A percentile compares a stretch with the other conserved stretches of the same genome.
phyloP scores from a whole-genome alignment of 768 basidiomycete genomes.

The Coprinopsis marcescibilis region DNA sequence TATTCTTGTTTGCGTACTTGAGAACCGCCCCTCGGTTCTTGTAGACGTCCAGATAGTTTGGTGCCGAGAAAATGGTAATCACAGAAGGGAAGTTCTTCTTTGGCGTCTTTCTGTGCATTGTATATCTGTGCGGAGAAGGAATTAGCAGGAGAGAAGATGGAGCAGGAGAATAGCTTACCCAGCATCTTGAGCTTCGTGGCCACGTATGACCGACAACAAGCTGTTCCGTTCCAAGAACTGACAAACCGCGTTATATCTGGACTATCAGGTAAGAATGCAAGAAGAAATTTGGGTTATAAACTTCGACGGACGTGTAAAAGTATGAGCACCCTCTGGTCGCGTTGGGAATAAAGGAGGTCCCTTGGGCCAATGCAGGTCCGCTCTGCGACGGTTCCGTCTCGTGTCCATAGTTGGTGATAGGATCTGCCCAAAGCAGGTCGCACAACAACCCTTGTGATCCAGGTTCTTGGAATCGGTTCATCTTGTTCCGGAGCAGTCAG shows the following conservation, averaged over 20 bases:
- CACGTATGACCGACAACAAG: conserved; percentile 89
- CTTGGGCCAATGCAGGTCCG: conserved; percentile 48
- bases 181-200: conserved; percentile 95
- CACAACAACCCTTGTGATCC: conserved; percentile 88
- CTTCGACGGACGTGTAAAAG: conserved; percentile 80
- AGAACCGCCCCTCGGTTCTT: conserved; percentile 95
- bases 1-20: conserved; percentile 95
- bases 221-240: conserved; percentile 90
- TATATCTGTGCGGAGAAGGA: conserved; percentile 45
- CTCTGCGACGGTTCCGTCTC: conserved; percentile 54
- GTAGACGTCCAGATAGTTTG: conserved; percentile 95
- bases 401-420: conserved; percentile 81
- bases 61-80: conserved; percentile 97
- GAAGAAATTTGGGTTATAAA: too few relatives aligned
- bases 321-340: conserved; percentile 85
- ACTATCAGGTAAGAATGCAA: conserved; percentile 2
- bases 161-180: conserved; percentile 47
- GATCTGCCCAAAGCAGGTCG: conserved; percentile 96
- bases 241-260: conserved; percentile 79
- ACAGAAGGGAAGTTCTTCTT: conserved; percentile 94
- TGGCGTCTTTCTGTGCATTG: conserved; percentile 94
- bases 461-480: conserved; percentile 92
- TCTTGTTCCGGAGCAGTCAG: conserved; percentile 32
- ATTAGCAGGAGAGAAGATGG: not conserved
- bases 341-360: conserved; percentile 72